phyloP scores from a whole-genome alignment of 2,329 filamentous ascomycete genomes.

The Colletotrichum sidae region DNA sequence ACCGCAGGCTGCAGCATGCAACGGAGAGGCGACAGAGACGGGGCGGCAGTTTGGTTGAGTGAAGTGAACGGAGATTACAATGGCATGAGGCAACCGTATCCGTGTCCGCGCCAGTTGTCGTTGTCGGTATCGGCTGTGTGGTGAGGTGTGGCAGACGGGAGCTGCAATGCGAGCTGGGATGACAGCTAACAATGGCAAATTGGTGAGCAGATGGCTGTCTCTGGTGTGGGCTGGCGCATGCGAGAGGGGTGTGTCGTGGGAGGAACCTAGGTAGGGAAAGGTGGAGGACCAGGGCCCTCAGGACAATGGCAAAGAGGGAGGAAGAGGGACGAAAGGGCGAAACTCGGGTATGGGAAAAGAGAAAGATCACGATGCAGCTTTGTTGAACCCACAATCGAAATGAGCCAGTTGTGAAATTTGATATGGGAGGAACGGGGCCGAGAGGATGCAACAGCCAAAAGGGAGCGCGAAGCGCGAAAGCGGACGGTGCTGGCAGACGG shows the following conservation, averaged over 20 bases:
- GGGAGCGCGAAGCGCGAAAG: conserved; percentile 17
- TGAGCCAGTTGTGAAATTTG: conserved; percentile 32
- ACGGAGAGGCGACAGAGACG: conserved; percentile 27
- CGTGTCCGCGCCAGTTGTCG: background rate
- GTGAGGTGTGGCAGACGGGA: background rate
- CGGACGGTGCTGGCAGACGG: conserved; percentile 24
- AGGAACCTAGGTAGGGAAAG: background rate
- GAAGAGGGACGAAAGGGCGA: background rate
- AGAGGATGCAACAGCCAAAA: conserved; percentile 16
- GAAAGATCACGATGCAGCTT: conserved; percentile 22
- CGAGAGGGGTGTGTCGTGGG: background rate
- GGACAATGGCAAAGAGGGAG: background rate
- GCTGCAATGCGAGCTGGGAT: conserved; percentile 6
- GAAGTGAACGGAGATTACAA: conserved; percentile 32
- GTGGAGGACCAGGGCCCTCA: background rate
- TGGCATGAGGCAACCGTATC: conserved; percentile 37
- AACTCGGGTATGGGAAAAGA: background rate
- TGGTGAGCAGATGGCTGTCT: conserved; percentile 1
- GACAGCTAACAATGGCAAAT: conserved; percentile 6
- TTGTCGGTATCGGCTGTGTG: background rate
- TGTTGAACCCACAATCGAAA: conserved; percentile 17
- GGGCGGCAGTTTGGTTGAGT: conserved; percentile 16
- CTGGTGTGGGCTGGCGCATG: conserved; percentile 10
- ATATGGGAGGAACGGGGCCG: conserved; percentile 28
- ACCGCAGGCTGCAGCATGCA: conserved; percentile 19